Conservation (phyloP, 257 asterid genomes). For the Sherardia arvensis region DNA sequence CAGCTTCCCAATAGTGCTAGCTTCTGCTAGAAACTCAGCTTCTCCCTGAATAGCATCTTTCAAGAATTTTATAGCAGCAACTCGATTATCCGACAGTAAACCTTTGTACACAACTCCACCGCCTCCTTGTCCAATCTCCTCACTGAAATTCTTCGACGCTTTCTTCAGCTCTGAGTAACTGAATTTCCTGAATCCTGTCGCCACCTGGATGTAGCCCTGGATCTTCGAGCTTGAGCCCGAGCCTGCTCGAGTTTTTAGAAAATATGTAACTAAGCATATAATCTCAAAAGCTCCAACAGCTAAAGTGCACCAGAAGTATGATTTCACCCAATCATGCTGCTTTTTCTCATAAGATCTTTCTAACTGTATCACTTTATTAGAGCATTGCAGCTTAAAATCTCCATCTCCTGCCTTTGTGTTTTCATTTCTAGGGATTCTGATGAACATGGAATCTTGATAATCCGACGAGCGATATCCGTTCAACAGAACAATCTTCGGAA, state of each 20-base stretch:
- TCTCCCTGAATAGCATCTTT: constrained; percentile 31
- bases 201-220: constrained; percentile 22
- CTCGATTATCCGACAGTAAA: constrained; percentile 18
- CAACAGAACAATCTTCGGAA: constrained; percentile 18
- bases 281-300: constrained; percentile 18
- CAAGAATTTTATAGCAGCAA: constrained; percentile 26
- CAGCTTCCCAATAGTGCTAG: constrained; percentile 23
- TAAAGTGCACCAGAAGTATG: constrained; percentile 5
- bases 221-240: neutral
- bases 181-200: constrained; percentile 30
- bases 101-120: constrained; percentile 37
- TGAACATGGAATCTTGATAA: constrained; percentile 11
- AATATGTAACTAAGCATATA: constrained; percentile 17
- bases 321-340: neutral
- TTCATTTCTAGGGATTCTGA: constrained; percentile 13
- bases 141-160: constrained; percentile 27
- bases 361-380: neutral
- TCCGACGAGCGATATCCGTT: constrained; percentile 19
- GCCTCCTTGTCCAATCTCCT: constrained; percentile 36
- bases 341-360: constrained; percentile 7
- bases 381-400: constrained; percentile 9
- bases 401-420: neutral
- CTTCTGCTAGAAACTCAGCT: constrained; percentile 28
- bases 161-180: constrained; percentile 29
- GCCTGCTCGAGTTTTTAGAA: constrained; percentile 10